Evolutionary conservation across 2,329 filamentous ascomycete species (phyloP).

Genomic region (Sclerotinia nivalis): DNA sequence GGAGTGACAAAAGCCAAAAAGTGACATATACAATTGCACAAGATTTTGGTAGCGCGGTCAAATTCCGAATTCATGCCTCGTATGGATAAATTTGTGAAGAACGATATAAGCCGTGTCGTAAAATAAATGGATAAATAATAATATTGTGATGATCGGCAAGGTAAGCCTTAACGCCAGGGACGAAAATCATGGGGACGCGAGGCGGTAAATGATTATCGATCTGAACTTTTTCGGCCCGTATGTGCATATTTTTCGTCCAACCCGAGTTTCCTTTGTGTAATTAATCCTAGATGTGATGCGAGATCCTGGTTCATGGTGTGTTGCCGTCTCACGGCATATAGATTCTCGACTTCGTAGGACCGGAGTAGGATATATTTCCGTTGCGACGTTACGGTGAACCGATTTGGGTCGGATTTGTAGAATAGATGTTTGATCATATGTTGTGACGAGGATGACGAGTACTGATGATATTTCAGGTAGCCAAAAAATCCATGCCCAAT

Average conservation of each 20-base stretch:
- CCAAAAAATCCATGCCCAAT: constrained; percentile 57
- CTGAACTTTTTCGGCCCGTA: constrained; percentile 2
- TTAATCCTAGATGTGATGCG: neutral
- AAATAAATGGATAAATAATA: constrained; percentile 1
- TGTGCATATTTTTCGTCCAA: neutral
- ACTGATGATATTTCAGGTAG: constrained; percentile 33
- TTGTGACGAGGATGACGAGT: neutral
- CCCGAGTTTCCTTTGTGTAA: neutral
- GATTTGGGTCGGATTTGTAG: neutral
- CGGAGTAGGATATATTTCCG: neutral
- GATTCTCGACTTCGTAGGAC: constrained; percentile 4
- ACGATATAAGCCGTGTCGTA: neutral
- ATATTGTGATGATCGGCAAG: neutral
- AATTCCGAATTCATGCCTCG: constrained; percentile 5
- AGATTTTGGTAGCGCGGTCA: neutral
- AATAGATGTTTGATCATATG: constrained; percentile 1
- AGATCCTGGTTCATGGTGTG: neutral
- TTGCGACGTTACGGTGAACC: constrained; percentile 3
- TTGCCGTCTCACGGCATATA: neutral
- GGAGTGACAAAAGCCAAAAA: neutral
- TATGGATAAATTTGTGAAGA: neutral
- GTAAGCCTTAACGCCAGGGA: neutral
- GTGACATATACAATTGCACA: neutral
- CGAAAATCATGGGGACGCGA: neutral
- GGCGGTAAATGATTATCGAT: neutral